These are phyloP conservation scores for Penicillium roqueforti DNA, from an alignment of 495 filamentous ascomycete species.

Conservation along the genomic window DNA sequence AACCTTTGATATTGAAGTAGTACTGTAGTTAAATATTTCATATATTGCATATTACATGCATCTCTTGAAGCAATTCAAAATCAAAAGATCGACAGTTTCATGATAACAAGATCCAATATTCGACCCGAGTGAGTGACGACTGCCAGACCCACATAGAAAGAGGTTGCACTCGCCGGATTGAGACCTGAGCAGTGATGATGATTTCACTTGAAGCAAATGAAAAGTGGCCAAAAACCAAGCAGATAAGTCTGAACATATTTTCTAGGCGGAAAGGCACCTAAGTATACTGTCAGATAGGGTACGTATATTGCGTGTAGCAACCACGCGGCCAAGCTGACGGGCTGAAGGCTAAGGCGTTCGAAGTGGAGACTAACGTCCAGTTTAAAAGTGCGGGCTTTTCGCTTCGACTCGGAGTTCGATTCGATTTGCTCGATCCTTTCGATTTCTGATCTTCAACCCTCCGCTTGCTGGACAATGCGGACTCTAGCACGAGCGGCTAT, in stretches of 20 bases:
- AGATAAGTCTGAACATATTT: not conserved
- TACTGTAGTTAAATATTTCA: no score
- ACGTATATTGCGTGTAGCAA: not conserved
- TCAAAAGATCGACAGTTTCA: not conserved
- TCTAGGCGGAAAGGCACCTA: not conserved
- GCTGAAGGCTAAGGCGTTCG: slow-evolving; percentile 3
- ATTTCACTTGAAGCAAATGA: not conserved
- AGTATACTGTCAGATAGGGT: not conserved
- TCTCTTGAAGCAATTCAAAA: not conserved
- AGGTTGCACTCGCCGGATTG: slow-evolving; percentile 6
- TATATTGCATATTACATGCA: no score
- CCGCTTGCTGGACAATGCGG: slow-evolving; percentile 14
- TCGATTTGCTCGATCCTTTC: not conserved
- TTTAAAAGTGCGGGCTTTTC: slow-evolving; percentile 3
- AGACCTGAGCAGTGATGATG: not conserved
- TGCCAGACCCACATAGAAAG: slow-evolving; percentile 4
- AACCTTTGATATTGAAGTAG: no score
- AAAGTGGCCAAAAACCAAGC: not conserved
- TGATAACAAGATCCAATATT: not conserved
- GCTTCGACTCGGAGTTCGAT: not conserved
- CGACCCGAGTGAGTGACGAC: slow-evolving; percentile 4
- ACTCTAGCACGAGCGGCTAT: slow-evolving; percentile 15
- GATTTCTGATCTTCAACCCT: not conserved
- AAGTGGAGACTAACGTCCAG: not conserved
- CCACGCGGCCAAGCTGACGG: slow-evolving; percentile 5